These are phyloP conservation scores for Moesziomyces antarcticus DNA, from an alignment of 1,284 basidiomycete genomes.

Conservation along the genomic window DNA sequence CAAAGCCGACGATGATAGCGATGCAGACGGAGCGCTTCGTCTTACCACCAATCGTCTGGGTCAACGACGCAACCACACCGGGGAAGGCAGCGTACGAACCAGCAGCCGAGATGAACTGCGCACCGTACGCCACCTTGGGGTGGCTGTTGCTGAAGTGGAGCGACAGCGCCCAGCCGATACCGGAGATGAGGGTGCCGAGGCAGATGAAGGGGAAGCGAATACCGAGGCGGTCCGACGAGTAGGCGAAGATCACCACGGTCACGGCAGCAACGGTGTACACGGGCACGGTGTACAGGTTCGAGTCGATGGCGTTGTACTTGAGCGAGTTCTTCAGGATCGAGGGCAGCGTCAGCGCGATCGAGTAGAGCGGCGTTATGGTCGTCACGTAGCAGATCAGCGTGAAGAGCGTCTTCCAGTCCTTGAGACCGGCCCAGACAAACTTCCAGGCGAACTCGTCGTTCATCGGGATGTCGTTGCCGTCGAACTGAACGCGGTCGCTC, in stretches of 20 bases:
- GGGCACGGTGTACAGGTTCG: constrained; percentile 69
- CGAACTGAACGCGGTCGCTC: constrained; percentile 47
- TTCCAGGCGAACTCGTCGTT: constrained; percentile 55
- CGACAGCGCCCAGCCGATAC: constrained; percentile 56
- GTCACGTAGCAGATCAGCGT: constrained; percentile 57
- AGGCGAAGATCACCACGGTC: constrained; percentile 61
- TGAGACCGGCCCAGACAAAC: constrained; percentile 53
- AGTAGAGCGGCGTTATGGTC: constrained; percentile 57
- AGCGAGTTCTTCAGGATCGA: constrained; percentile 56
- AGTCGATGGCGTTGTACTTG: constrained; percentile 51
- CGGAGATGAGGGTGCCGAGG: constrained; percentile 44
- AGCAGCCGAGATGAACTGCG: constrained; percentile 54
- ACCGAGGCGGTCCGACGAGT: constrained; percentile 43
- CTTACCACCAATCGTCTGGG: constrained; percentile 53
- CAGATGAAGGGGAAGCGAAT: constrained; percentile 49
- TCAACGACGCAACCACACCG: constrained; percentile 49
- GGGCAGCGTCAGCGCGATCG: constrained; percentile 57
- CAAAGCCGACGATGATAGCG: constrained; percentile 54
- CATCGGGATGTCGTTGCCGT: constrained; percentile 57
- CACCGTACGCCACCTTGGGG: constrained; percentile 53
- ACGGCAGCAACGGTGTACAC: constrained; percentile 69
- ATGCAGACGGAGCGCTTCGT: constrained; percentile 56
- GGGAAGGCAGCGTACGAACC: constrained; percentile 57
- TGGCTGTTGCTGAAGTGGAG: constrained; percentile 25
- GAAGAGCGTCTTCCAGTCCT: constrained; percentile 59